Evolutionary conservation across 257 asterid genomes (phyloP).

Genomic region (Petunia secreta): DNA sequence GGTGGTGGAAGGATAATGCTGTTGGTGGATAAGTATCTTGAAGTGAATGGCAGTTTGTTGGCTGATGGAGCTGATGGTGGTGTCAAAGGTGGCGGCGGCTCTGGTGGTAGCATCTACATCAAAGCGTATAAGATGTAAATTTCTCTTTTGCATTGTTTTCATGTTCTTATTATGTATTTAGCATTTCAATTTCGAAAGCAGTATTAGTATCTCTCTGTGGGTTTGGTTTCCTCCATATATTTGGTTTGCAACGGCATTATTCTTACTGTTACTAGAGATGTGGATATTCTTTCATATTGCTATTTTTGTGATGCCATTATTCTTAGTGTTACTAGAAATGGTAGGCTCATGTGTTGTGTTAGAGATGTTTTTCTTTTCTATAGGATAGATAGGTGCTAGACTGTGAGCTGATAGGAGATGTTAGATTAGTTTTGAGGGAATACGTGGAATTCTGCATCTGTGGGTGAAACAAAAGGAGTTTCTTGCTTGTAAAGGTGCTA

Average conservation of each 20-base stretch:
- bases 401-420: not conserved
- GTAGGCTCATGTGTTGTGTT: conserved; percentile 4
- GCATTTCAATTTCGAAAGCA: not conserved
- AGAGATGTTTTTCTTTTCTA: not conserved
- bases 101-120: conserved; percentile 95
- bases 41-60: conserved; percentile 84
- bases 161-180: conserved; percentile 14
- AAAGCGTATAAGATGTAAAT: conserved; percentile 78
- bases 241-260: not conserved
- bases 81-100: conserved; percentile 92
- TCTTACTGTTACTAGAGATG: not conserved
- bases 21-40: conserved; percentile 53
- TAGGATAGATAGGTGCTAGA: not conserved
- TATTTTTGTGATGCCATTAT: not conserved
- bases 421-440: conserved; percentile 17
- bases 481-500: conserved; percentile 12
- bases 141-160: conserved; percentile 33
- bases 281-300: conserved; percentile 7
- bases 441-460: conserved; percentile 1
- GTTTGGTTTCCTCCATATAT: not conserved
- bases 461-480: conserved; percentile 15
- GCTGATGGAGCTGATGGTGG: conserved; percentile 96
- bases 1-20: conserved; percentile 90
- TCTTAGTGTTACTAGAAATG: not conserved
- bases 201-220: not conserved